These are phyloP conservation scores for Phytomonas sp. DNA, from an alignment of 208 protist genomes.

Conservation along the genomic window DNA sequence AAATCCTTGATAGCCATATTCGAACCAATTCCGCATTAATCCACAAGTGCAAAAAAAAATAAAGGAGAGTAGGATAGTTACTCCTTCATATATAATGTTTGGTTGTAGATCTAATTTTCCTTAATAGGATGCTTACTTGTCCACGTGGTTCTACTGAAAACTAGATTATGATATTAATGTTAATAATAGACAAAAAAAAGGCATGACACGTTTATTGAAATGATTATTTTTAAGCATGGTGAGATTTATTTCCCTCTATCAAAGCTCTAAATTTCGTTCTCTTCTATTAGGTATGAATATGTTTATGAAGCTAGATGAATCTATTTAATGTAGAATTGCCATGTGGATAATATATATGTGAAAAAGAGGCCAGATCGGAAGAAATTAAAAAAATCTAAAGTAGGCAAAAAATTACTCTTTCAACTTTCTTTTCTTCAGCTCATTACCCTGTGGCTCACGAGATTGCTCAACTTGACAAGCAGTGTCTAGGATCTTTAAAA, in stretches of 20 bases:
- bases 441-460: not conserved
- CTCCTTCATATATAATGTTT: not conserved
- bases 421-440: not conserved
- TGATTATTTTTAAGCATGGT: too few species aligned
- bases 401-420: not conserved
- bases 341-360: not conserved
- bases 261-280: not conserved
- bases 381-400: not conserved
- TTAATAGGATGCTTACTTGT: not conserved
- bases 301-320: not conserved
- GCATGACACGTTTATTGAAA: too few species aligned
- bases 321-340: not conserved
- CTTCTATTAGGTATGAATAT: not conserved
- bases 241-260: not conserved
- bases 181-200: not conserved
- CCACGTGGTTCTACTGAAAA: not conserved
- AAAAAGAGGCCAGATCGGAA: not conserved
- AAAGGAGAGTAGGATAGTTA: not conserved
- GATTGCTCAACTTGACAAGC: not conserved
- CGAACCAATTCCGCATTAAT: slow-evolving; percentile 70
- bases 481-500: not conserved
- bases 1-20: slow-evolving; percentile 79
- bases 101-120: not conserved
- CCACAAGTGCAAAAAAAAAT: not conserved
- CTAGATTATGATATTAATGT: not conserved